phyloP scores from a whole-genome alignment of 129 eudicot genomes.

The Tanacetum coccineum region DNA sequence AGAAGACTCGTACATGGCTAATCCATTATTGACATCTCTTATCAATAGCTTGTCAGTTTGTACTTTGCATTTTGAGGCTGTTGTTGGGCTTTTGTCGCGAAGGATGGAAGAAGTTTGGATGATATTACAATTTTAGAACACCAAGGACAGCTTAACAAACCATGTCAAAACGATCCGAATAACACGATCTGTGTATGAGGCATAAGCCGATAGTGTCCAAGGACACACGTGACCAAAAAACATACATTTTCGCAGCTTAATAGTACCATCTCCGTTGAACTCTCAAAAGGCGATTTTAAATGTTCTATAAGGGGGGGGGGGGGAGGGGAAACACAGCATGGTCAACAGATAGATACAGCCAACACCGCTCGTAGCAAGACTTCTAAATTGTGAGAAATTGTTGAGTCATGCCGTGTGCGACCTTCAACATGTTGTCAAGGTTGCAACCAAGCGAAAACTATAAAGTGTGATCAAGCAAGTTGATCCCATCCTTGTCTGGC shows the following conservation, averaged over 20 bases:
- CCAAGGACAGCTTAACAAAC: constrained; percentile 39
- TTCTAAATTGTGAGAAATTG: constrained; percentile 44
- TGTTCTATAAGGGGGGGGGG: constrained; percentile 10
- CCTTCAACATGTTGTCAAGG: constrained; percentile 27
- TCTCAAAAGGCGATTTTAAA: constrained; percentile 32
- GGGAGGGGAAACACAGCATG: too few relatives aligned
- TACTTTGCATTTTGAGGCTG: constrained; percentile 25
- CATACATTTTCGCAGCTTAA: constrained; percentile 34
- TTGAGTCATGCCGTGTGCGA: constrained; percentile 31
- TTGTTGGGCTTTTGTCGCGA: constrained; percentile 37
- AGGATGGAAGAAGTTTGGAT: constrained; percentile 22
- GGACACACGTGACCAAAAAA: constrained; percentile 44
- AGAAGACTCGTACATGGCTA: constrained; percentile 25
- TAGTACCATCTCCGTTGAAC: constrained; percentile 37
- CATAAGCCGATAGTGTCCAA: constrained; percentile 35
- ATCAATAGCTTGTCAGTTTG: constrained; percentile 30
- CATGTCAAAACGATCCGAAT: constrained; percentile 43
- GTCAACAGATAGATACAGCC: constrained; percentile 19
- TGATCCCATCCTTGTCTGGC: constrained; percentile 39
- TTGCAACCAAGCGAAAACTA: constrained; percentile 26
- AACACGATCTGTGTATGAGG: constrained; percentile 38
- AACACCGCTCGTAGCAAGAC: constrained; percentile 15
- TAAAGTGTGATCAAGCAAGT: constrained; percentile 18
- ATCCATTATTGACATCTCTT: constrained; percentile 24
- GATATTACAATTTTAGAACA: constrained; percentile 20